Evolutionary conservation across 2,329 filamentous ascomycete genomes (phyloP), one percentile per base, ranked within the genome.

Genomic region (Nannizziopsis arthrosporioides): DNA sequence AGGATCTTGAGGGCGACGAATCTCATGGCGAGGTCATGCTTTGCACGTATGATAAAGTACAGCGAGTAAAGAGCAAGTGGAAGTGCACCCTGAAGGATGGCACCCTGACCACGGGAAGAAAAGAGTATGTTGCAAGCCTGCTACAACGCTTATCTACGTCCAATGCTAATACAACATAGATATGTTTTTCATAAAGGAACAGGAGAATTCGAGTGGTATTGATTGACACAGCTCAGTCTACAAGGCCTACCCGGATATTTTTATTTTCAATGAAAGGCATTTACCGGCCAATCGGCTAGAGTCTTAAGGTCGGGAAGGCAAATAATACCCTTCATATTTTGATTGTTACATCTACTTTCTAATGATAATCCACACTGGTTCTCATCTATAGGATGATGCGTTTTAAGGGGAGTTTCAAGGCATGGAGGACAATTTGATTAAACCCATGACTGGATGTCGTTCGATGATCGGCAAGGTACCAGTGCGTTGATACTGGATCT

Each of bases 81-180:
- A 98, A 98, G 84, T 98, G 92, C 69, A 89, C 87, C 1, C 80
- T 98, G 54, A 96, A 96, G 72, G 92, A 98, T 61, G 92, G 92
- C 15, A 85, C 98, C 14, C 75, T 98, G 56, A 94, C 85, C 39
- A 87, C 94, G 34, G 89, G 90, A 56, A 86, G 87, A 57, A 94
- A 86, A 68, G 92, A 98, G 75, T 83, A 67, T 66, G 77, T 73
- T 32, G n/a, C 30, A 39, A 41, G 1, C 2, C 5, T 31, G 2
- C 8, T 22, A 35, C 30, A 44, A 1, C 12, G 27, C 12, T 19
- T 8, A 39, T 41, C 11, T 12, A n/a, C 30, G n/a, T 36, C 18
- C 15, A 11, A 17, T 34, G 22, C 51, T 52, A 46, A 45, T 12
- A 10, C 37, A 18, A 17, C 9, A 44, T 55, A 81, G 77, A 67